Evolutionary conservation across 768 basidiomycete genomes (phyloP), one percentile per base, ranked within the genome.

Genomic region (Macrocybe gigantea): DNA sequence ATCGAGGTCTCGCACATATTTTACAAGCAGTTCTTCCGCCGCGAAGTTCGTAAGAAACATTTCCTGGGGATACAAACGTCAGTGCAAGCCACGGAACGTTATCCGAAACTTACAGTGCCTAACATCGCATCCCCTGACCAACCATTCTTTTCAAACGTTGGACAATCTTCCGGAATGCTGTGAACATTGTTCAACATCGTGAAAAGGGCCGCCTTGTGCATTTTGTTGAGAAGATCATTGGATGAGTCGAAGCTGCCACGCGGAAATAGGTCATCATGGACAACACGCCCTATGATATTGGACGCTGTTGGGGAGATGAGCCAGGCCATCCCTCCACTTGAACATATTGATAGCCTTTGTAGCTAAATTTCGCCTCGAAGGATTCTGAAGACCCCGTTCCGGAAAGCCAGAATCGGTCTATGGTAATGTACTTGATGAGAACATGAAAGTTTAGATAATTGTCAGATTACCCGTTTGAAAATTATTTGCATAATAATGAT

Each of bases 111-210:
- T 34, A 64, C 63, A n/a, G 61, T 56, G 5, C 60, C 50, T 8
- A 64, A 49, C 61, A 58, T 57, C 8, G 61, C 63, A 31, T 64
- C 63, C 2, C 63, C 63, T 0, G 63, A 56, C 63, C 63, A 64
- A 1, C 63, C 63, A 46, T 64, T 64, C 50, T 64, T 64, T 56
- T 64, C 63, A 38, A 58, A 63, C 13, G 59, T 60, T 0, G 61
- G 63, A 42, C 63, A 63, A 40, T 62, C 61, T 39, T 52, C 54
- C 14, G 57, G 57, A 3, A 60, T 60, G 10, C 57, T 56, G 34
- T 60, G 56, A 38, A 54, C 53, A 8, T 61, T 61, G 38, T 61
- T 61, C 13, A 61, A 52, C 45, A 61, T 51, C 9, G 60, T 61
- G 14, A 41, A 51, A 2, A 56, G 56, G n/a, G 45, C 40, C 11